Base-by-base conservation (phyloP, 2,329 filamentous ascomycete genomes). In the Sclerotiophoma versabilis region DNA sequence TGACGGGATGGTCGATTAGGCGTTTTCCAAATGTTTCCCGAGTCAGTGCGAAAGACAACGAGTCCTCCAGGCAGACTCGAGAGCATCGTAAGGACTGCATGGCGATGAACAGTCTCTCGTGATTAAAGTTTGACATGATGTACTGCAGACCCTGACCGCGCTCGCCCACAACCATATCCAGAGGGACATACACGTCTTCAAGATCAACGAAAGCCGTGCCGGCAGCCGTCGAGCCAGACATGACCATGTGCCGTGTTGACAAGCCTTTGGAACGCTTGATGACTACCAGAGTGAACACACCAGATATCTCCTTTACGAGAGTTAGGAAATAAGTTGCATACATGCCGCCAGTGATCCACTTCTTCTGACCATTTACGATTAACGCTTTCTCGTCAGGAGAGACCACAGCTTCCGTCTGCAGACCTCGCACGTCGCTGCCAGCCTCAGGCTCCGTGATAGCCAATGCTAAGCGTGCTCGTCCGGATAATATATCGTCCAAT, bases 121-220 rank as follows among this genome's bases (percentile, higher is more conserved):
- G 81, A 25, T 70, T 71, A 74, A 90, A 70, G 47, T 84, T 79
- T 2, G 79, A 81, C 76, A 90, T 81, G 72, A 85, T 81, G 67
- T 85, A 90, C 15, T 84, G 79, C 54, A 88, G 86, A 55, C 84
- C 54, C 25, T 53, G 11, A 2, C 54, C 49, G 9, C 12, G n/a
- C 26, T 53, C 42, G 6, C 54, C 54, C n/a, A 57, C 36, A 8
- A 52, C 41, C 19, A 30, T 53, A 8, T 38, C 32, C 14, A 53
- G 14, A 17, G 54, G 54, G 3, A 53, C 49, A 4, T n/a, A 15
- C 7, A 49, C 54, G 19, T 57, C 43, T 23, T 57, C 54, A 23
- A 49, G 49, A 12, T 49, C 49, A 14, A 57, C 49, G 27, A 53
- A 57, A 5, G 54, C 49, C 6, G 54, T 57, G 1, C 49, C 49